phyloP scores from a whole-genome alignment of 2,329 filamentous ascomycete genomes.

The Huntiella abstrusa region DNA sequence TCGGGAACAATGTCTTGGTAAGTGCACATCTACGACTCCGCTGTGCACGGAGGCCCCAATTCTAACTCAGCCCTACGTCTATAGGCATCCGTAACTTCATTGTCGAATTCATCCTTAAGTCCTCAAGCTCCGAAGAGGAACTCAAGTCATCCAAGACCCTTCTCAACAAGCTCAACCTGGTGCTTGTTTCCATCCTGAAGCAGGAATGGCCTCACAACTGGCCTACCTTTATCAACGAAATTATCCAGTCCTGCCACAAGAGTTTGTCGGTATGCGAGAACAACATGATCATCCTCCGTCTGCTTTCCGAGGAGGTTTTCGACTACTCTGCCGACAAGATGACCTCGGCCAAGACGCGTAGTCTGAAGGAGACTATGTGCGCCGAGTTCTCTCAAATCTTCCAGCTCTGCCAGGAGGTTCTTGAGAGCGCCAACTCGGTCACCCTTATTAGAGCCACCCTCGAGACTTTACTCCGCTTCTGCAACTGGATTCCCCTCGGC shows the following conservation, averaged over 20 bases:
- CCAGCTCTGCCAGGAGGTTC: conserved; percentile 87
- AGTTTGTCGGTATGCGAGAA: conserved; percentile 97
- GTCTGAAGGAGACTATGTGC: conserved; percentile 96
- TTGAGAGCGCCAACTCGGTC: conserved; percentile 73
- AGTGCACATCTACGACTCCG: not conserved
- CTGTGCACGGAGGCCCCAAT: too few species aligned
- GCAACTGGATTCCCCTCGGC: conserved; percentile 96
- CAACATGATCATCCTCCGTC: conserved; percentile 94
- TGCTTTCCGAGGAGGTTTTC: conserved; percentile 95
- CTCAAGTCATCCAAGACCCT: conserved; percentile 71
- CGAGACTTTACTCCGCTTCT: conserved; percentile 85
- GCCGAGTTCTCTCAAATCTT: conserved; percentile 97
- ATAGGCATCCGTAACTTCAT: conserved; percentile 96
- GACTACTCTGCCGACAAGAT: conserved; percentile 98
- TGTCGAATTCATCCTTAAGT: conserved; percentile 93
- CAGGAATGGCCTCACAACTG: conserved; percentile 99
- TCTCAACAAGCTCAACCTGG: conserved; percentile 94
- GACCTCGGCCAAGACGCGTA: conserved; percentile 94
- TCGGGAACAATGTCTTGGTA: conserved; percentile 81
- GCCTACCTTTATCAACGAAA: conserved; percentile 99
- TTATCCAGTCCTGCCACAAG: conserved; percentile 87
- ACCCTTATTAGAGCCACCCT: conserved; percentile 91
- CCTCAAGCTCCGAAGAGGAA: conserved; percentile 75
- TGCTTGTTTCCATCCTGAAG: conserved; percentile 92
- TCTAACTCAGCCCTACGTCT: conserved; percentile 4